Base-by-base conservation (phyloP, 768 basidiomycete species). In the Rhodotorula taiwanensis region DNA sequence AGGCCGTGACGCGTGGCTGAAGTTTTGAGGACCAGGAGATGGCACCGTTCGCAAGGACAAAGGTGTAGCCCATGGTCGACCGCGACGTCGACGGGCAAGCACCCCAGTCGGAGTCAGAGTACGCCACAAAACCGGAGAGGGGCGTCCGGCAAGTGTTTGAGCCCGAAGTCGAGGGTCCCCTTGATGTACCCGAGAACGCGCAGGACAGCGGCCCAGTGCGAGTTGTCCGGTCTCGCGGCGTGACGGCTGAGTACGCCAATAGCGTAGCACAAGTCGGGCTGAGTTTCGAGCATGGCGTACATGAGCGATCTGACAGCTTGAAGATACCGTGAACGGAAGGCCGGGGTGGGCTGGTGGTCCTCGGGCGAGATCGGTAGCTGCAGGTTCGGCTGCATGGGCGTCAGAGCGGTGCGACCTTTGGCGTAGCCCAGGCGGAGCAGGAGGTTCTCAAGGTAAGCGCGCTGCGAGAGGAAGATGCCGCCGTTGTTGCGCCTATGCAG, bases 151-250 rank as follows among this genome's bases (percentile, higher is more conserved):
- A 5, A 8, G 45, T 42, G 21, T 28, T 43, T 23, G n/a, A 55
- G 28, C 33, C 43, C 44, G 8, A 15, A 30, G 41, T 53, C 15
- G 45, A 52, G 44, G 54, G 77, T 78, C 11, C 39, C 74, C 15
- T 67, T 64, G 39, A 82, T 71, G 63, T 81, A 82, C 4, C 75
- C 69, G 48, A 79, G 73, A n/a, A 82, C 66, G n/a, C 74, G 74
- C 55, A 79, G 79, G 7, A 77, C 72, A 5, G 77, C 78, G 1
- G 68, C 62, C 75, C 78, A 80, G 60, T 81, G 80, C 3, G 58
- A 57, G 2, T 41, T 36, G 11, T 67, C 70, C 0, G 78, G 79
- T 4, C 77, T 76, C 3, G 58, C 45, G 18, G 71, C 66, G 69
- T 76, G 80, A 28, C 76, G 51, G 30, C 57, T 52, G 41, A 72